Percentiles rank a stretch among this genome's conserved stretches.
phyloP scores from a whole-genome alignment of 2,329 filamentous ascomycete species.

The Colletotrichum aenigma region DNA sequence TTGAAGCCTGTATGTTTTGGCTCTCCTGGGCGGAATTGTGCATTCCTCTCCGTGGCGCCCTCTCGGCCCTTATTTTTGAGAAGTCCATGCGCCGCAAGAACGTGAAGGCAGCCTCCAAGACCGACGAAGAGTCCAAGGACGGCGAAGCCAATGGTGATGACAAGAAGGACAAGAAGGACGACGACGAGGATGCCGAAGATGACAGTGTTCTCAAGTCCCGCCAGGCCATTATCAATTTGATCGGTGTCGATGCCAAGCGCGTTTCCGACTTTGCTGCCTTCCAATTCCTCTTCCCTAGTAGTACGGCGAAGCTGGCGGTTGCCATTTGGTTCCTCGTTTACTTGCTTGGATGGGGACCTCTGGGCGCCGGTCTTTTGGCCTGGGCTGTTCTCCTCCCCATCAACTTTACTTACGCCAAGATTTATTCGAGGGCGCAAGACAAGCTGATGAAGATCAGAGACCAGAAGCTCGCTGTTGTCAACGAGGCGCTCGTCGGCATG shows the following conservation, averaged over 20 bases:
- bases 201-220: slow-evolving; percentile 47
- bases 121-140: slow-evolving; percentile 32
- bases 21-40: slow-evolving; percentile 65
- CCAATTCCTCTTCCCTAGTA: slow-evolving; percentile 68
- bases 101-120: slow-evolving; percentile 66
- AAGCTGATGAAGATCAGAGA: slow-evolving; percentile 78
- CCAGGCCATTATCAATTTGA: slow-evolving; percentile 78
- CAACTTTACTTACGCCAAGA: slow-evolving; percentile 70
- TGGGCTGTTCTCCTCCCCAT: slow-evolving; percentile 70
- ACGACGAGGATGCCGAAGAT: slow-evolving; percentile 50
- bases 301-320: slow-evolving; percentile 66
- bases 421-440: slow-evolving; percentile 69
- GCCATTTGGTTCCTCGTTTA: slow-evolving; percentile 70
- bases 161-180: slow-evolving; percentile 49
- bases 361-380: slow-evolving; percentile 67
- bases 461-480: slow-evolving; percentile 75
- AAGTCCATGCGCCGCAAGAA: slow-evolving; percentile 81
- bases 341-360: slow-evolving; percentile 74
- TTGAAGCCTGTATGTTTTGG: slow-evolving; percentile 73
- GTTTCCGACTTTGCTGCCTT: slow-evolving; percentile 72
- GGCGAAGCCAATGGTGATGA: slow-evolving; percentile 31
- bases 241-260: slow-evolving; percentile 76
- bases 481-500: slow-evolving; percentile 79
- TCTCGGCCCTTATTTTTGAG: slow-evolving; percentile 75
- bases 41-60: slow-evolving; percentile 70